These are phyloP conservation scores for Ceratobasidium sp. DNA, from an alignment of 1,284 basidiomycete genomes.

Conservation along the genomic window DNA sequence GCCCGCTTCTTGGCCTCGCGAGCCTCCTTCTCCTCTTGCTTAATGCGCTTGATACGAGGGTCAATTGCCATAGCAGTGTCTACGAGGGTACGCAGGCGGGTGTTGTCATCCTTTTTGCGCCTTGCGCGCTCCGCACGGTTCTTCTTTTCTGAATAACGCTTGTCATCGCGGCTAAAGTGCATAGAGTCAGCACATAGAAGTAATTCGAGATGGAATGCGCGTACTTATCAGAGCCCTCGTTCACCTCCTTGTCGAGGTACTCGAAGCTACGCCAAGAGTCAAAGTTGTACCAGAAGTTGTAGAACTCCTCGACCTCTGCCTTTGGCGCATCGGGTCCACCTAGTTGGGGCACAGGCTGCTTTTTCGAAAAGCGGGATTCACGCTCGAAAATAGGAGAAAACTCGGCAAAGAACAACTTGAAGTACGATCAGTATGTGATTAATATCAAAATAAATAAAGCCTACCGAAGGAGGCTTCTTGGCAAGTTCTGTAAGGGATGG, in stretches of 20 bases:
- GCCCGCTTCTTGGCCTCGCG: slow-evolving; percentile 91
- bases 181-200: neutral
- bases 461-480: slow-evolving; percentile 60
- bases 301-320: slow-evolving; percentile 90
- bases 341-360: slow-evolving; percentile 85
- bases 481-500: slow-evolving; percentile 72
- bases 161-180: slow-evolving; percentile 86
- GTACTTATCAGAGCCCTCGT: slow-evolving; percentile 94
- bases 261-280: slow-evolving; percentile 99
- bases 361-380: slow-evolving; percentile 91
- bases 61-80: slow-evolving; percentile 88
- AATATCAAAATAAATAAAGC: neutral
- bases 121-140: slow-evolving; percentile 97
- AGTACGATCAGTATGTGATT: slow-evolving; percentile 55
- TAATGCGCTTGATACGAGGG: slow-evolving; percentile 97
- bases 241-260: slow-evolving; percentile 98
- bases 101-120: slow-evolving; percentile 98
- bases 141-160: slow-evolving; percentile 99
- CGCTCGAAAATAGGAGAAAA: slow-evolving; percentile 87
- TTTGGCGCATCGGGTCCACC: slow-evolving; percentile 80
- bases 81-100: slow-evolving; percentile 87
- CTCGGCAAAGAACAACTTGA: slow-evolving; percentile 68
- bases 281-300: slow-evolving; percentile 99
- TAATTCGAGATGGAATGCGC: slow-evolving; percentile 50
- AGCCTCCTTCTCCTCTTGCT: slow-evolving; percentile 95